Evolutionary conservation across 2,329 filamentous ascomycete genomes (phyloP).

Genomic region (Beauveria scarabaeidicola): DNA sequence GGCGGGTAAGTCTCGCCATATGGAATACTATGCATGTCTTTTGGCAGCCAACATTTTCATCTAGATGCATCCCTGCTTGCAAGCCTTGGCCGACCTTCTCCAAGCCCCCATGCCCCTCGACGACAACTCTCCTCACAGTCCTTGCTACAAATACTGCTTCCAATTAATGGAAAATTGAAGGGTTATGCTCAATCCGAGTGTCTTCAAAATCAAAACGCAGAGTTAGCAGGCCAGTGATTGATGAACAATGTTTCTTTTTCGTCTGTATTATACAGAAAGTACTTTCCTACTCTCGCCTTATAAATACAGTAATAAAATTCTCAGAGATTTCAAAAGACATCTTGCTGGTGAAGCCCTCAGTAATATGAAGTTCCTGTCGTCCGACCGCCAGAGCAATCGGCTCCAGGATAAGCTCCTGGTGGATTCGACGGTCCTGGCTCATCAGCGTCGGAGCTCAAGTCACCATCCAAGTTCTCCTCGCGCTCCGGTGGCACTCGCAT

Average conservation of each 20-base stretch:
- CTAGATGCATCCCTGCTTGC: constrained; percentile 11
- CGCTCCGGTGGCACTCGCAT: constrained; percentile 39
- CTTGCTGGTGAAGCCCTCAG: constrained; percentile 6
- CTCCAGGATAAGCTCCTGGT: constrained; percentile 43
- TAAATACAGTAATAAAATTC: neutral
- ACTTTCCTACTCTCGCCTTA: neutral
- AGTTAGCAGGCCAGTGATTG: neutral
- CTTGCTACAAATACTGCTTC: neutral
- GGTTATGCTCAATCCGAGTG: neutral
- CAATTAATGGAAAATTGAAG: neutral
- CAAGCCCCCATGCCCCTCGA: constrained; percentile 13
- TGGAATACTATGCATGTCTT: neutral
- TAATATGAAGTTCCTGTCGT: constrained; percentile 31
- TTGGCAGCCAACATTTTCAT: constrained; percentile 11
- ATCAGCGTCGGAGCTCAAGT: constrained; percentile 32
- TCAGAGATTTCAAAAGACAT: neutral
- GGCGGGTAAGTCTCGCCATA: constrained; percentile 15
- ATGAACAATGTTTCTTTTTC: neutral
- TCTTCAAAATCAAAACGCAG: neutral
- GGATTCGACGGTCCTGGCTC: constrained; percentile 23
- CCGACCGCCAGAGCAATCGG: constrained; percentile 27
- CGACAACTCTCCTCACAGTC: neutral
- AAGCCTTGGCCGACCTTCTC: constrained; percentile 13
- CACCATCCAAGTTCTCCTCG: constrained; percentile 25
- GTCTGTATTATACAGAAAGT: neutral